A percentile compares a stretch with the other conserved stretches of the same genome.
phyloP scores from a whole-genome alignment of 371 early-diverging fungal species.

The Mucor saturninus region DNA sequence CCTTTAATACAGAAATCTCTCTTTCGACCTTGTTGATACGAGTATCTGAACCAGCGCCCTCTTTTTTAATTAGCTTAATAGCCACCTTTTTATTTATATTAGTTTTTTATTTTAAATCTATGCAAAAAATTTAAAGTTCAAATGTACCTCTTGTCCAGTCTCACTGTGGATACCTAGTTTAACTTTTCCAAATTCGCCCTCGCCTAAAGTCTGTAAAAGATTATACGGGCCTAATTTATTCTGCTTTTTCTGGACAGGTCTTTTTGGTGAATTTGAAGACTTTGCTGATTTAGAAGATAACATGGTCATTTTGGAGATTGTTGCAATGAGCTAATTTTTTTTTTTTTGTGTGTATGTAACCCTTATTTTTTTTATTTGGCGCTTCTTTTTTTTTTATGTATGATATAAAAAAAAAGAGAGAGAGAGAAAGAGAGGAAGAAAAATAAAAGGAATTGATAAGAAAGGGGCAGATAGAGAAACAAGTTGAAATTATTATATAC shows the following conservation, averaged over 20 bases:
- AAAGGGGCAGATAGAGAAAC: neutral
- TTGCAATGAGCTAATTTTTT: neutral
- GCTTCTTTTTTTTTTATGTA: neutral
- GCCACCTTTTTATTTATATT: slow-evolving; percentile 53
- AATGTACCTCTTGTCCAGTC: slow-evolving; percentile 86
- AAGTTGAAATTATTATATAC: slow-evolving; percentile 2
- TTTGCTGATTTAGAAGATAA: slow-evolving; percentile 5
- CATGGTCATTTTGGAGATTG: slow-evolving; percentile 12
- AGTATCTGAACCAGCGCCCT: slow-evolving; percentile 45
- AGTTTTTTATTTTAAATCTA: too few species aligned
- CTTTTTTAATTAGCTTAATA: slow-evolving; percentile 70
- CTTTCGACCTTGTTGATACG: slow-evolving; percentile 71
- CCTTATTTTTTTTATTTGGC: too few species aligned
- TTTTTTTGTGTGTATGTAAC: neutral
- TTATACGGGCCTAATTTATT: slow-evolving; percentile 27
- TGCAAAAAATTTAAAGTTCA: neutral
- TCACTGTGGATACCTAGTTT: slow-evolving; percentile 91
- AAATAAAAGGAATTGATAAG: neutral
- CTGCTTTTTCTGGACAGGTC: slow-evolving; percentile 25
- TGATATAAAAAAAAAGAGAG: neutral
- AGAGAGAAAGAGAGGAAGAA: neutral
- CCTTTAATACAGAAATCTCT: slow-evolving; percentile 74
- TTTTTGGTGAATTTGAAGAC: slow-evolving; percentile 8
- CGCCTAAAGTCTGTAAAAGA: slow-evolving; percentile 41
- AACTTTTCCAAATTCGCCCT: slow-evolving; percentile 98